Conservation (phyloP, 352 stramenopile genomes). For the Phytophthora pisi region DNA sequence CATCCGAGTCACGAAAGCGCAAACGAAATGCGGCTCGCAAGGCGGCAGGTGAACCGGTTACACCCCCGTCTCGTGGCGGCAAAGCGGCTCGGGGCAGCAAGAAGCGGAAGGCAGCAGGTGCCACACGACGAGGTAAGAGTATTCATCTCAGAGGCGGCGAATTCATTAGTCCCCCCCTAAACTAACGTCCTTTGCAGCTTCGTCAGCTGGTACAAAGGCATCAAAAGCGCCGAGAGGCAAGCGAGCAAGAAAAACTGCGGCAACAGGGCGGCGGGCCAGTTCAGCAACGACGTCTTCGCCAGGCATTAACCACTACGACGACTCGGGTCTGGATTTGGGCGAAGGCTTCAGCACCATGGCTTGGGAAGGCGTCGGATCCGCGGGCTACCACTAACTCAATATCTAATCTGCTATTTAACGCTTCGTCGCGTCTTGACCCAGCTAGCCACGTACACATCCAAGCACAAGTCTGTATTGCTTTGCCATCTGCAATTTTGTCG, state of each 20-base stretch:
- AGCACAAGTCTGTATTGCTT: not conserved
- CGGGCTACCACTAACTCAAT: constrained; percentile 58
- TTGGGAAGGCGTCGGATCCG: constrained; percentile 74
- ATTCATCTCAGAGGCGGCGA: not conserved
- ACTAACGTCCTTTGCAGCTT: constrained; percentile 12
- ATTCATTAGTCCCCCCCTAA: not conserved
- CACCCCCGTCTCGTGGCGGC: constrained; percentile 9
- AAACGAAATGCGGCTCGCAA: constrained; percentile 36
- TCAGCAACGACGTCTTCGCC: constrained; percentile 28
- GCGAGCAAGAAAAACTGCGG: constrained; percentile 27
- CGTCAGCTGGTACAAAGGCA: constrained; percentile 19
- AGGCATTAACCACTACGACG: constrained; percentile 66
- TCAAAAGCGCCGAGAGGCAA: constrained; percentile 23
- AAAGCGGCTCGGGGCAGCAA: constrained; percentile 34
- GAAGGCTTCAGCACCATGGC: constrained; percentile 69
- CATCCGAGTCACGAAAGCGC: constrained; percentile 56
- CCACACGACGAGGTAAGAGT: constrained; percentile 35
- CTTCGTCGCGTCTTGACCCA: not conserved
- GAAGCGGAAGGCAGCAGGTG: constrained; percentile 31
- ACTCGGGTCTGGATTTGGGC: constrained; percentile 51
- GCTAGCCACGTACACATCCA: not conserved
- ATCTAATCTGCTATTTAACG: constrained; percentile 30
- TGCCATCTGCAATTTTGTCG: constrained; percentile 4
- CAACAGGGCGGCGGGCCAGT: constrained; percentile 40
- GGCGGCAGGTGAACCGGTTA: not conserved